A percentile compares a stretch with the other conserved stretches of the same genome.
These are phyloP conservation scores for Hyaloscypha hepaticicola DNA, from an alignment of 495 filamentous ascomycete genomes.

Conservation along the genomic window DNA sequence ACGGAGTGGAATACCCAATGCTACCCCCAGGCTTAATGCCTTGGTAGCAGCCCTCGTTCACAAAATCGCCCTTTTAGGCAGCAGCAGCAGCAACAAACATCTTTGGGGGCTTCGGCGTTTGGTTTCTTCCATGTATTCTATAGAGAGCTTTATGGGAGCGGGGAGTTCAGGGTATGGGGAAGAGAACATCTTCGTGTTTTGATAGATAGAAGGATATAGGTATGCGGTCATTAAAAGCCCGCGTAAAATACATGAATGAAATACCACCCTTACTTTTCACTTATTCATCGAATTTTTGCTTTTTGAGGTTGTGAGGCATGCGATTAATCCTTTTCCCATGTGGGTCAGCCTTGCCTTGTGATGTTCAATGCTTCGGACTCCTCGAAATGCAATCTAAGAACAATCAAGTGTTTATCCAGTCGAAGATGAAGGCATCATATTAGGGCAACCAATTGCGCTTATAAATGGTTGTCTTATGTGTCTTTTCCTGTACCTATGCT, in stretches of 20 bases:
- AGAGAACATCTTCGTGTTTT: neutral
- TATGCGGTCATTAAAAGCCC: neutral
- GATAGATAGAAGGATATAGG: neutral
- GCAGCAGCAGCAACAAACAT: neutral
- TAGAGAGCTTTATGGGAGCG: neutral
- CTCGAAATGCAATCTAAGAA: neutral
- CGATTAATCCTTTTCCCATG: too few species aligned
- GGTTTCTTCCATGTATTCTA: neutral
- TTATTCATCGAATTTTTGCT: too few species aligned
- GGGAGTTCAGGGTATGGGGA: neutral
- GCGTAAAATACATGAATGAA: neutral
- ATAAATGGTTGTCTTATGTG: neutral
- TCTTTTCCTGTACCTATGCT: neutral
- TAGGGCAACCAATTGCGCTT: neutral
- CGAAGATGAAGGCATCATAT: neutral
- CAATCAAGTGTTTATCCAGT: neutral
- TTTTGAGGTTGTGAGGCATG: neutral
- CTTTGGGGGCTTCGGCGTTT: too few species aligned
- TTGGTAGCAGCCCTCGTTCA: conserved; percentile 30
- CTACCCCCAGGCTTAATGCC: conserved; percentile 37
- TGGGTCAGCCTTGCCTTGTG: too few species aligned
- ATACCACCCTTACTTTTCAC: neutral
- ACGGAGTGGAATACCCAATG: conserved; percentile 43
- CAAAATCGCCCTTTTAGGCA: neutral
- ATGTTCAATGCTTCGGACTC: neutral